These are phyloP conservation scores for Mycena belliarum DNA, from an alignment of 768 basidiomycete genomes.

Conservation along the genomic window DNA sequence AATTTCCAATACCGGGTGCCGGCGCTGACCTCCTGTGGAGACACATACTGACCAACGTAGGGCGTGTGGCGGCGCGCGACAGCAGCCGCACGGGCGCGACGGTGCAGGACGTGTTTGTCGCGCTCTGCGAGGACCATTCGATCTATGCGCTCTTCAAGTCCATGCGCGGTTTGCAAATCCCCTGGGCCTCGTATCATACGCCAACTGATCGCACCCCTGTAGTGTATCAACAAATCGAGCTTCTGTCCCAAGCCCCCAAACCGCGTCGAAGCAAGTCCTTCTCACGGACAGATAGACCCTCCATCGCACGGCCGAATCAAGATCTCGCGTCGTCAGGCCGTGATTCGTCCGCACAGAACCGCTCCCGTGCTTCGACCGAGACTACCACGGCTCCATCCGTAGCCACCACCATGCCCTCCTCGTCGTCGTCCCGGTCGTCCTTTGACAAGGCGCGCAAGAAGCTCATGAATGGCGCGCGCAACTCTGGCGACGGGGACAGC, in stretches of 20 bases:
- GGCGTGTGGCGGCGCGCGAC: slow-evolving; percentile 82
- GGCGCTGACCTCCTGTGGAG: slow-evolving; percentile 38
- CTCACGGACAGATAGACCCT: slow-evolving; percentile 52
- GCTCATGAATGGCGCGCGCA: slow-evolving; percentile 44
- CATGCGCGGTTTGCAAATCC: slow-evolving; percentile 69
- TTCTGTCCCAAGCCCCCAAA: slow-evolving; percentile 57
- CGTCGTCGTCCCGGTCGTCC: slow-evolving; percentile 51
- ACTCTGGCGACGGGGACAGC: slow-evolving; percentile 40
- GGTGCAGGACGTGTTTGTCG: slow-evolving; percentile 80
- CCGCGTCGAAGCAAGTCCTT: slow-evolving; percentile 71
- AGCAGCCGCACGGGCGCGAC: slow-evolving; percentile 77
- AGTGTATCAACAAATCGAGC: slow-evolving; percentile 83
- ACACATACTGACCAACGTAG: slow-evolving; percentile 82
- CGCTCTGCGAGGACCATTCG: slow-evolving; percentile 87
- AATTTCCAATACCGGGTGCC: slow-evolving; percentile 3
- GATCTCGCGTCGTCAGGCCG: slow-evolving; percentile 36
- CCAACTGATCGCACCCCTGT: slow-evolving; percentile 25
- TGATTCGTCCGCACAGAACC: slow-evolving; percentile 28
- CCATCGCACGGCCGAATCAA: slow-evolving; percentile 45
- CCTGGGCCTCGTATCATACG: background rate
- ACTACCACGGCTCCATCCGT: slow-evolving; percentile 12
- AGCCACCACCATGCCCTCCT: slow-evolving; percentile 25
- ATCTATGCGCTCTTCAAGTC: slow-evolving; percentile 83
- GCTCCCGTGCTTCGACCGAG: slow-evolving; percentile 43
- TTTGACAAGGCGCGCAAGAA: slow-evolving; percentile 67